These are phyloP conservation scores for Arthrobotrys pseudoclavata DNA, from an alignment of 2,329 filamentous ascomycete genomes.

Conservation along the genomic window DNA sequence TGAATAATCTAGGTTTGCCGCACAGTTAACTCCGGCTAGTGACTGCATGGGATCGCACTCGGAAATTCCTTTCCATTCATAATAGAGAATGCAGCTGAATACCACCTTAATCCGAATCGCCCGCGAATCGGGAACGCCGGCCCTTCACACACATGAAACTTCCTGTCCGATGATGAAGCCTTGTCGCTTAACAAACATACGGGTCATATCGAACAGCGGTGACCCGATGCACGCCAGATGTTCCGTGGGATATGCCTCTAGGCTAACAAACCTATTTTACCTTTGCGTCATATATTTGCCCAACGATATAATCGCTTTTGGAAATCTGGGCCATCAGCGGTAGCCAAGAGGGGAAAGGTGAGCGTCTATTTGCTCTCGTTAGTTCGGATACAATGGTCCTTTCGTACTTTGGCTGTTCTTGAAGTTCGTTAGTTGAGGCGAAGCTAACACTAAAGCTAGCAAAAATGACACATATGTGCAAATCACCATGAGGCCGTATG, in stretches of 20 bases:
- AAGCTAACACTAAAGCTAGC: background rate
- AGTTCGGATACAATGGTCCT: conserved; percentile 36
- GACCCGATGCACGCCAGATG: conserved; percentile 39
- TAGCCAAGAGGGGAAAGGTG: conserved; percentile 41
- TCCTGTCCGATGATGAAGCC: conserved; percentile 23
- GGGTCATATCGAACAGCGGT: conserved; percentile 12
- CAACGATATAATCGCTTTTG: conserved; percentile 27
- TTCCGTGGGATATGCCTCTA: conserved; percentile 20
- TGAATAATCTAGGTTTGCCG: conserved; percentile 19
- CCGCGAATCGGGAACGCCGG: conserved; percentile 52
- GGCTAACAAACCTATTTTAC: background rate
- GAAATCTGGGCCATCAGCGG: conserved; percentile 20
- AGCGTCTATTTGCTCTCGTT: background rate
- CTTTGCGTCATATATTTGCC: conserved; percentile 21
- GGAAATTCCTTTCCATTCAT: conserved; percentile 13
- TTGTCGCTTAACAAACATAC: conserved; percentile 45
- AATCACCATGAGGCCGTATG: background rate
- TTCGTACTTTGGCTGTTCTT: background rate
- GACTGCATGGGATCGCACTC: conserved; percentile 38
- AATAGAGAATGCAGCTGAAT: conserved; percentile 19
- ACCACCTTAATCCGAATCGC: conserved; percentile 31
- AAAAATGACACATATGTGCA: conserved; percentile 14
- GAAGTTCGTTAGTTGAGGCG: conserved; percentile 13
- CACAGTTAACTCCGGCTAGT: conserved; percentile 7
- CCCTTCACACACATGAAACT: conserved; percentile 23